A percentile compares a stretch with the other conserved stretches of the same genome.
These are phyloP conservation scores for Cryptosporidium bovis DNA, from an alignment of 169 alveolate genomes.

Conservation along the genomic window DNA sequence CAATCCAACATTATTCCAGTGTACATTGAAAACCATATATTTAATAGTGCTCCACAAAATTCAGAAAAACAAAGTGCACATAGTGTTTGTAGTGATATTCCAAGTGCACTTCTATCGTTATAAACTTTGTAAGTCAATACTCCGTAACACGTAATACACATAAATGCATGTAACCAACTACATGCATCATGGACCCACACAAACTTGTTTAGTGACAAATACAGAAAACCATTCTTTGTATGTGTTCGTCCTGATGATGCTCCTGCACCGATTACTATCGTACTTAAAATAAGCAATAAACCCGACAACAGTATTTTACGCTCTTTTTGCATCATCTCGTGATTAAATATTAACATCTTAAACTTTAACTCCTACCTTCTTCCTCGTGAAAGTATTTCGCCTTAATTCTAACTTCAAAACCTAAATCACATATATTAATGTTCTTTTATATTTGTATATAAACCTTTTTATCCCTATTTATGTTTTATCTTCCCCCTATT, in stretches of 20 bases:
- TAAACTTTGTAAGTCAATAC: conserved; percentile 76
- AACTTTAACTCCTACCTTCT: too few relatives aligned
- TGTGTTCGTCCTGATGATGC: background rate
- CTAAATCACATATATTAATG: too few relatives aligned
- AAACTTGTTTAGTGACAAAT: conserved; percentile 43
- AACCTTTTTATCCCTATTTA: too few relatives aligned
- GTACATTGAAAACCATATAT: conserved; percentile 67
- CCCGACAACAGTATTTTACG: too few relatives aligned
- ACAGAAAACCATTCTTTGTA: conserved; percentile 15
- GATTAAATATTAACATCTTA: too few relatives aligned
- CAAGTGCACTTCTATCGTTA: conserved; percentile 76
- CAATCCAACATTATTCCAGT: conserved; percentile 72
- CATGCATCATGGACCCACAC: conserved; percentile 74
- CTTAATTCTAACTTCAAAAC: too few relatives aligned
- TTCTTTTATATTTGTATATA: too few relatives aligned
- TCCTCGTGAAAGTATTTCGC: too few relatives aligned
- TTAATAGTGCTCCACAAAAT: conserved; percentile 77
- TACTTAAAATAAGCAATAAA: too few relatives aligned
- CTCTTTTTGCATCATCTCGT: too few relatives aligned
- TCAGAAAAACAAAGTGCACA: conserved; percentile 79
- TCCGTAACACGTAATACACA: conserved; percentile 76
- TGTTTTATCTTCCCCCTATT: too few relatives aligned
- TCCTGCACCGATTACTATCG: too few relatives aligned
- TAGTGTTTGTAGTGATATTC: conserved; percentile 79
- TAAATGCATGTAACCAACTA: conserved; percentile 70